Evolutionary conservation across 2,329 filamentous ascomycete genomes (phyloP), one percentile per base, ranked within the genome.

Genomic region (Beauveria bassiana): DNA sequence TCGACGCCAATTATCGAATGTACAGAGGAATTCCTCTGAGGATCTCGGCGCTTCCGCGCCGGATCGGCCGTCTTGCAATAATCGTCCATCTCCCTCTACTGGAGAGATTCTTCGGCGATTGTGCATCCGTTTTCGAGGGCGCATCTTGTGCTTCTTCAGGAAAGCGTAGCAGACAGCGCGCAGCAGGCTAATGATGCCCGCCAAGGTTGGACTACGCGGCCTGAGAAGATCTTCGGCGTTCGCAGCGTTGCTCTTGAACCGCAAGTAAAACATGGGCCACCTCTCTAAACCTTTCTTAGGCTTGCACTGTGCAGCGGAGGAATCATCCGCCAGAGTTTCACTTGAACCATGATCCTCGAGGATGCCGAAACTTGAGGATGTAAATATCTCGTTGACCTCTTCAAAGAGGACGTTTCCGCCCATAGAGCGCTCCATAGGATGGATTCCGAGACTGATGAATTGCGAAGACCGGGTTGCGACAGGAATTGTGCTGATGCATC

Each of bases 241-340:
- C 2, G 72, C 61, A 51, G 52, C 59, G 24, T 60, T 61, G 45
- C 81, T 68, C 2, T 79, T 75, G 42, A 96, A 82, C 31, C 84
- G 84, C n/a, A 98, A 75, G 67, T 87, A 89, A 68, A 96, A 98
- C 86, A 93, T 93, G 0, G 93, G 92, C 86, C 91, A 95, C 56
- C 85, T 83, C 68, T 97, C 91, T 10, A 93, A 77, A 0, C 86
- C 81, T 70, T 90, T 93, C 49, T 78, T 80, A 14, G 74, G 73
- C 68, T 79, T 85, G 34, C 24, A 18, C 31, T 5, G 9, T 8
- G 42, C 18, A 26, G n/a, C 22, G 12, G 22, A 7, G 16, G 24
- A 20, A 42, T 14, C 4, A 5, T 42, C 18, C 9, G 26, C 10
- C 9, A 18, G 20, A 73, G 6, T 58, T 62, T 40, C 31, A 31